Percentiles rank a stretch among this genome's conserved stretches.
phyloP scores from a whole-genome alignment of 176 grass and related monocot species.

The Bonia amplexicaulis region DNA sequence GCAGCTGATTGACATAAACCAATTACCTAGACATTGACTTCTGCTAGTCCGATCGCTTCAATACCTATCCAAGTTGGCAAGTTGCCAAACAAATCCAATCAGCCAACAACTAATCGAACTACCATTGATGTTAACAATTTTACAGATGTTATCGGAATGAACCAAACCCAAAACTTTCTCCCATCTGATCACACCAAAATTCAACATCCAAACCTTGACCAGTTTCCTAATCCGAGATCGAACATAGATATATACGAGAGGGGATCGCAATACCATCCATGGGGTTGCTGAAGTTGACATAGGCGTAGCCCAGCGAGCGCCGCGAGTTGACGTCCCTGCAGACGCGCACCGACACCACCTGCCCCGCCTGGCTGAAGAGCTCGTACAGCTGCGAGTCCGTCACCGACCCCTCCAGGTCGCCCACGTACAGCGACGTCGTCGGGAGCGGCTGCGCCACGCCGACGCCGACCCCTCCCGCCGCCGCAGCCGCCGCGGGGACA shows the following conservation, averaged over 20 bases:
- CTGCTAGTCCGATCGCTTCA: background rate
- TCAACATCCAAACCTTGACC: background rate
- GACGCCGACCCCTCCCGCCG: conserved; percentile 8
- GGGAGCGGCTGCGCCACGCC: conserved; percentile 39
- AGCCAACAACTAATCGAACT: background rate
- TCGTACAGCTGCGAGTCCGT: conserved; percentile 78
- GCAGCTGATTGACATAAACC: background rate
- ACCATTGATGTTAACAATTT: background rate
- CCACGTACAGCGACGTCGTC: conserved; percentile 80
- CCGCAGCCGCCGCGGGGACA: conserved; percentile 13
- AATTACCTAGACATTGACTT: background rate
- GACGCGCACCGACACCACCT: conserved; percentile 82
- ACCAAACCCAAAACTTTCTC: background rate
- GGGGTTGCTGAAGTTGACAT: conserved; percentile 83
- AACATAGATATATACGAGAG: background rate
- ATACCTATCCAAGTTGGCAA: background rate
- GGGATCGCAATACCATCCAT: conserved; percentile 56
- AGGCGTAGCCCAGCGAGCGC: conserved; percentile 86
- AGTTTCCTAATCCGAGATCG: background rate
- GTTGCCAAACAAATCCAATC: background rate
- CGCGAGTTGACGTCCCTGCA: conserved; percentile 71
- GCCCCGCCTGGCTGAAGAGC: conserved; percentile 71
- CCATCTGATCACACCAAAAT: background rate
- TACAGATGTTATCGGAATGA: background rate
- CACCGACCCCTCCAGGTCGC: conserved; percentile 69